A percentile compares a stretch with the other conserved stretches of the same genome.
Conservation (phyloP, 306 rosid genomes). For the Psophocarpus tetragonolobus region DNA sequence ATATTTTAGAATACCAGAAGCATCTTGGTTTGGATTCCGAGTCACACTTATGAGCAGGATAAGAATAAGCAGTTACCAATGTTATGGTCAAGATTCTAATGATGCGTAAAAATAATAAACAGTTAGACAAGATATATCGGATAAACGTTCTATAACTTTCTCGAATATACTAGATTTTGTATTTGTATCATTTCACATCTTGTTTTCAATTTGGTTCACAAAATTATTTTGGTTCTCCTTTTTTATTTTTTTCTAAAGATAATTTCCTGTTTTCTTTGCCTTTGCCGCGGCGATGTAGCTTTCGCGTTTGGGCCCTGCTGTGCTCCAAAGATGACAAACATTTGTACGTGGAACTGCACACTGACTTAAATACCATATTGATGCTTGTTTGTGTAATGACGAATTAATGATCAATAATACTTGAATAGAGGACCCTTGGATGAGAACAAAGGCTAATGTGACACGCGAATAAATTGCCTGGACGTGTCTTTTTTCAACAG, state of each 20-base stretch:
- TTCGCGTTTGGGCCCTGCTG: not conserved
- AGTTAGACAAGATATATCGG: not conserved
- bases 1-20: not conserved
- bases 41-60: not conserved
- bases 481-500: not conserved
- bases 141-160: constrained; percentile 24
- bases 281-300: not conserved
- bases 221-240: constrained; percentile 22
- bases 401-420: too few species aligned
- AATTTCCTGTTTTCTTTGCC: not conserved
- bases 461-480: not conserved
- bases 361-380: not conserved
- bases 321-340: not conserved
- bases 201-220: not conserved
- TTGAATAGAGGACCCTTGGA: not conserved
- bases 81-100: not conserved
- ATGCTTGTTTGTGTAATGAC: not conserved
- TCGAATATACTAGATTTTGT: constrained; percentile 25
- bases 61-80: not conserved
- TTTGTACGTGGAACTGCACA: not conserved
- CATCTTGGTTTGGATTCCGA: not conserved
- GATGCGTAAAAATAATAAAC: not conserved
- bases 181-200: not conserved
- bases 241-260: not conserved
- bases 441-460: not conserved